These are phyloP conservation scores for Cutaneotrichosporon mucoides DNA, from an alignment of 1,284 basidiomycete species.

Conservation along the genomic window DNA sequence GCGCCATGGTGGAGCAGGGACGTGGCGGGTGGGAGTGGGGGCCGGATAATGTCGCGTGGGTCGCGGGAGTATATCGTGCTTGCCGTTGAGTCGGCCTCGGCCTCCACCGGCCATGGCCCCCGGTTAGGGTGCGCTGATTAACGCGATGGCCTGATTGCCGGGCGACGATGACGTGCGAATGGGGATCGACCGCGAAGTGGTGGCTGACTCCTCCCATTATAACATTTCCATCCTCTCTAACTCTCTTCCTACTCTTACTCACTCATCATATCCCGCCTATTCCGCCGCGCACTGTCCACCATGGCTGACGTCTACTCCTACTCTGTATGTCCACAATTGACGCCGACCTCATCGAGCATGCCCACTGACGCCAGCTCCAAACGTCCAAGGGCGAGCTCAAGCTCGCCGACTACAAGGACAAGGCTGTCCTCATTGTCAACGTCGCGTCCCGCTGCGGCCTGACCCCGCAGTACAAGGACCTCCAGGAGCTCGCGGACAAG, in stretches of 20 bases:
- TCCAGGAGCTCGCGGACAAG: conserved; percentile 78
- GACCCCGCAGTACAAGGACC: conserved; percentile 81
- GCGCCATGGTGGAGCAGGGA: neutral
- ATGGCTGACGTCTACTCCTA: conserved; percentile 48
- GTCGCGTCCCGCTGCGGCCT: conserved; percentile 57
- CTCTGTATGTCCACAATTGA: conserved; percentile 19
- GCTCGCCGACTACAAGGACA: conserved; percentile 41
- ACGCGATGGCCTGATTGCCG: no score
- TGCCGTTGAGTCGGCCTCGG: neutral
- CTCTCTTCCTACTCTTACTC: conserved; percentile 23
- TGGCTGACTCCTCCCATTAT: no score
- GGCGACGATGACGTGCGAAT: neutral
- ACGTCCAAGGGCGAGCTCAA: conserved; percentile 36
- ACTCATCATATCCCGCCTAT: conserved; percentile 7
- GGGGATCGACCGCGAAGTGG: no score
- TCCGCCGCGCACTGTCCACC: conserved; percentile 1
- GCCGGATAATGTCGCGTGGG: neutral
- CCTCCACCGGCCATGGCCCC: neutral
- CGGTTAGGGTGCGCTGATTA: no score
- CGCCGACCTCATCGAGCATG: neutral
- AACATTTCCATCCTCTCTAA: conserved; percentile 7
- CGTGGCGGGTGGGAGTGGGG: neutral
- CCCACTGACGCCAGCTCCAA: conserved; percentile 32
- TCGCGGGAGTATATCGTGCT: neutral
- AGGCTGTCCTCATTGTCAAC: conserved; percentile 48